Evolutionary conservation across 2,329 filamentous ascomycete species (phyloP).

Genomic region (Fusarium sp.): DNA sequence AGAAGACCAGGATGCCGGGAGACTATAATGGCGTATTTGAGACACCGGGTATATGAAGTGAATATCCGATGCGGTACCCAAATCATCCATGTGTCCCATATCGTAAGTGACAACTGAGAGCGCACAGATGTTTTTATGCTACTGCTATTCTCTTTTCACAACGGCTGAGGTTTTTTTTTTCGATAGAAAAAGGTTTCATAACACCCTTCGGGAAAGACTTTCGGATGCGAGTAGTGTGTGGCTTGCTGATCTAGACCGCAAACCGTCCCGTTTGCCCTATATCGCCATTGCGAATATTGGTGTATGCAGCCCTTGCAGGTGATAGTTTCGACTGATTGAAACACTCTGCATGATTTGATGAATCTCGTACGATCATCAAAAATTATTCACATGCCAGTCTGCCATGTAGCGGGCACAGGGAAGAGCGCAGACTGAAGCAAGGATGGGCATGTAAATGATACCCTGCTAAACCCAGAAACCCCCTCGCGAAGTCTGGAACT

Average conservation of each 20-base stretch:
- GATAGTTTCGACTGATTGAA: not conserved
- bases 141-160: not conserved
- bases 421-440: not conserved
- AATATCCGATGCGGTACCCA: not conserved
- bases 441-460: not conserved
- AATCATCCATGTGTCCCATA: not conserved
- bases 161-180: not conserved
- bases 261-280: not conserved
- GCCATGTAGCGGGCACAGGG: not conserved
- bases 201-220: not conserved
- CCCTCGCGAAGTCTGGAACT: not conserved
- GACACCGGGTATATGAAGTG: not conserved
- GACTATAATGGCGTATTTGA: not conserved
- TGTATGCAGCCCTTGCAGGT: not conserved
- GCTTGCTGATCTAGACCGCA: not conserved
- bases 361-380: not conserved
- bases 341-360: not conserved
- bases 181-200: not conserved
- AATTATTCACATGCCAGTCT: not conserved
- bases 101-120: not conserved
- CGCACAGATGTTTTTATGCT: not conserved
- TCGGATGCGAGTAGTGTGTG: not conserved
- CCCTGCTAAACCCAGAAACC: not conserved
- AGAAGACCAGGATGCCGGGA: not conserved
- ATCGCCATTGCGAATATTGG: not conserved